phyloP scores from a whole-genome alignment of 2,329 filamentous ascomycete species.

The Nigrospora osmanthi region DNA sequence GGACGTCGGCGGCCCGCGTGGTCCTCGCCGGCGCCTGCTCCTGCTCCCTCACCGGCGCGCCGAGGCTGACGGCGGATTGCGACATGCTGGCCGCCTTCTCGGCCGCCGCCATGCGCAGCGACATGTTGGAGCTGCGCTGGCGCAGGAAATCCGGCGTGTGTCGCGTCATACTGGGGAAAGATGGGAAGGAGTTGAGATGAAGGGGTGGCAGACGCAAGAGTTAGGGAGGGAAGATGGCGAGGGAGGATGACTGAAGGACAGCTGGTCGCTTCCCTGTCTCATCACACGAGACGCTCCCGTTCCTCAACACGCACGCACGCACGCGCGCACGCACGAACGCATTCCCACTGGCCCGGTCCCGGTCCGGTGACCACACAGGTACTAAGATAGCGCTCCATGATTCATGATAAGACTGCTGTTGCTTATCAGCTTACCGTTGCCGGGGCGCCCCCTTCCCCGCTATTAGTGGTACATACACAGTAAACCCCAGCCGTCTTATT shows the following conservation, averaged over 20 bases:
- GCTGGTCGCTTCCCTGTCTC: background rate
- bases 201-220: background rate
- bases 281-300: no score
- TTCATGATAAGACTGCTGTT: no score
- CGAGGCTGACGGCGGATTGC: conserved; percentile 18
- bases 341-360: no score
- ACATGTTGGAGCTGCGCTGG: conserved; percentile 34
- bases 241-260: background rate
- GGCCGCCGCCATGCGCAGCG: conserved; percentile 32
- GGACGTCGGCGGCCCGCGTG: conserved; percentile 14
- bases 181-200: background rate
- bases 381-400: no score
- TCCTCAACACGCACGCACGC: no score
- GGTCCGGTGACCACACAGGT: no score
- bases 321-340: no score
- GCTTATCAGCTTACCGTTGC: no score
- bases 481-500: no score
- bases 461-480: no score
- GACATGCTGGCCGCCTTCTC: conserved; percentile 16
- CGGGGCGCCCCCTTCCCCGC: no score
- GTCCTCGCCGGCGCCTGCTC: conserved; percentile 14
- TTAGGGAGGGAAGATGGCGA: background rate
- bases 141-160: conserved; percentile 35
- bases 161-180: conserved; percentile 29
- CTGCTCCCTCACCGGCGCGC: conserved; percentile 14